These are phyloP conservation scores for Taphrina deformans DNA, from an alignment of 1,139 yeast species.

Conservation along the genomic window DNA sequence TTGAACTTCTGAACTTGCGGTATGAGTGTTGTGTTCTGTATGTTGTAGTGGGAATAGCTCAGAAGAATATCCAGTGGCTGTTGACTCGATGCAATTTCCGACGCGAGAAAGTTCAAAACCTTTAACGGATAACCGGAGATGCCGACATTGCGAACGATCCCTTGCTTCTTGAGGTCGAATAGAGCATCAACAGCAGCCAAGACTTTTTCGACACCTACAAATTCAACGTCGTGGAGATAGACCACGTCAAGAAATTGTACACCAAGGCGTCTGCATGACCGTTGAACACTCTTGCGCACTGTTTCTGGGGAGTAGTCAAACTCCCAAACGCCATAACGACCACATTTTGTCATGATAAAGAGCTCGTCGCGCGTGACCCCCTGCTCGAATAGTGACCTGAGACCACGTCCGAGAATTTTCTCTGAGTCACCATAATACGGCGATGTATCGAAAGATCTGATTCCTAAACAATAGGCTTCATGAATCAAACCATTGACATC, in stretches of 20 bases:
- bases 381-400: conserved; percentile 47
- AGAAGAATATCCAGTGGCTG: conserved; percentile 70
- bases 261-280: conserved; percentile 54
- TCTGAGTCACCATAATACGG: conserved; percentile 95
- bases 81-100: conserved; percentile 48
- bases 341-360: conserved; percentile 82
- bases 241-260: conserved; percentile 40
- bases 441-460: conserved; percentile 81
- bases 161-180: conserved; percentile 60
- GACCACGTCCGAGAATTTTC: conserved; percentile 65
- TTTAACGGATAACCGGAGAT: conserved; percentile 85
- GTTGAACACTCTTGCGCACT: conserved; percentile 61
- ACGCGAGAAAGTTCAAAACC: conserved; percentile 51
- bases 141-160: conserved; percentile 67
- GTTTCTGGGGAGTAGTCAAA: conserved; percentile 70
- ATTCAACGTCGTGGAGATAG: conserved; percentile 71
- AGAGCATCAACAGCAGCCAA: conserved; percentile 65
- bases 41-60: conserved; percentile 77
- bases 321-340: conserved; percentile 64
- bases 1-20: conserved; percentile 54
- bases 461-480: conserved; percentile 64
- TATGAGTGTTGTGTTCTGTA: conserved; percentile 68
- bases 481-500: conserved; percentile 55
- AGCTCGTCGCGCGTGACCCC: conserved; percentile 62
- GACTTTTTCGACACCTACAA: conserved; percentile 58